phyloP scores from a whole-genome alignment of 768 basidiomycete species.

The Candolleomyces eurysporus region DNA sequence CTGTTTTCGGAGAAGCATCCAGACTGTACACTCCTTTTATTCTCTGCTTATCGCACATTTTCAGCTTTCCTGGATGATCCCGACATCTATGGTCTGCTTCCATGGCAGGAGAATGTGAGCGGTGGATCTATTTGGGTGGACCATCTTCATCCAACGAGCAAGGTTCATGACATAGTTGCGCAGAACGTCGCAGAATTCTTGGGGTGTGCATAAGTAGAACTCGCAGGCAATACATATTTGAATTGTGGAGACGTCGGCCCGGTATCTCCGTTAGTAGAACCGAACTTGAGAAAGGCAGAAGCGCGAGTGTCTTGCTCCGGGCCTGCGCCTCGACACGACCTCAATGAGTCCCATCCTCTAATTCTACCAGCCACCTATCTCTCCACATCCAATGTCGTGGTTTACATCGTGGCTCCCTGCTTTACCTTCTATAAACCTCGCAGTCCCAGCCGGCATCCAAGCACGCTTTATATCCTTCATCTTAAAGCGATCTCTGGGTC shows the following conservation, averaged over 20 bases:
- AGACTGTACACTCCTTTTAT: constrained; percentile 47
- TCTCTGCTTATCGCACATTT: constrained; percentile 49
- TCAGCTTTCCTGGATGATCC: constrained; percentile 47
- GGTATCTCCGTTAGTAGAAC: too few relatives aligned
- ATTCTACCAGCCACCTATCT: background rate
- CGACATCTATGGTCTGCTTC: constrained; percentile 34
- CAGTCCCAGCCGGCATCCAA: constrained; percentile 73
- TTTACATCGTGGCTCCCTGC: constrained; percentile 59
- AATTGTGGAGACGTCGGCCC: too few relatives aligned
- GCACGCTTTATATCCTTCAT: constrained; percentile 87
- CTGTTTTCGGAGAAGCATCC: constrained; percentile 38
- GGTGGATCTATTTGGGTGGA: constrained; percentile 51
- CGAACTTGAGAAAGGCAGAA: background rate
- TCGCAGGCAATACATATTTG: background rate
- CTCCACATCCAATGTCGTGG: constrained; percentile 36
- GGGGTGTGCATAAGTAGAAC: background rate
- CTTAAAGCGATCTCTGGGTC: constrained; percentile 79
- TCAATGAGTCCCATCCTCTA: background rate
- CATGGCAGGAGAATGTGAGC: constrained; percentile 26
- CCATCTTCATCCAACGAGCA: constrained; percentile 50
- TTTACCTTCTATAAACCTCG: constrained; percentile 64
- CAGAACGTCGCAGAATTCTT: constrained; percentile 41
- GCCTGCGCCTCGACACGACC: background rate
- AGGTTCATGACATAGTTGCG: constrained; percentile 48
- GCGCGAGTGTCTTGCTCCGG: background rate